A percentile compares a stretch with the other conserved stretches of the same genome.
These are phyloP conservation scores for Bimuria novae-zelandiae DNA, from an alignment of 2,329 filamentous ascomycete genomes.

Conservation along the genomic window DNA sequence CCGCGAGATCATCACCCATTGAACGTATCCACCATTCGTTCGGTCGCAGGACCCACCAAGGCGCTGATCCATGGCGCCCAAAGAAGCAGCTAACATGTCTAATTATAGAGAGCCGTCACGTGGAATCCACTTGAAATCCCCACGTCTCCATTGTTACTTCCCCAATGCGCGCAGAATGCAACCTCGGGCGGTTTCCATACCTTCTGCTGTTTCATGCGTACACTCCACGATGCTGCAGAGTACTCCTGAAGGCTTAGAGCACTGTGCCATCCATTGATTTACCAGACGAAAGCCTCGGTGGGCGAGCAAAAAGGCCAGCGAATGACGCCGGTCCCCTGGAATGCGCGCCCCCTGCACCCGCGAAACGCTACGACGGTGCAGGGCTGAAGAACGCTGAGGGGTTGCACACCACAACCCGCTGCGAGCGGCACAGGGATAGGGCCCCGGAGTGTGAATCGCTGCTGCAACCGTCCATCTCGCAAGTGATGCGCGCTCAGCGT, in stretches of 20 bases:
- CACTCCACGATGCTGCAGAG: background rate
- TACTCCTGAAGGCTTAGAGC: background rate
- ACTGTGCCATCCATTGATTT: background rate
- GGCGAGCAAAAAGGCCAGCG: slow-evolving; percentile 9
- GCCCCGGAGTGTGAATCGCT: background rate
- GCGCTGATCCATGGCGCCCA: slow-evolving; percentile 9
- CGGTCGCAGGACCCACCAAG: slow-evolving; percentile 1
- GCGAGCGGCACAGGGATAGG: background rate
- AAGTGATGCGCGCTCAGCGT: background rate
- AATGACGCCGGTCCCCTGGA: slow-evolving; percentile 16
- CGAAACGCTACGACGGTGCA: slow-evolving; percentile 14
- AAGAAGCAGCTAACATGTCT: slow-evolving; percentile 4
- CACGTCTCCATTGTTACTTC: background rate
- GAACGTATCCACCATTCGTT: background rate
- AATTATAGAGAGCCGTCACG: slow-evolving; percentile 2
- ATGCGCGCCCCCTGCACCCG: slow-evolving; percentile 13
- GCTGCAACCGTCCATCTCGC: background rate
- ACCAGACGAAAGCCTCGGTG: too few relatives aligned
- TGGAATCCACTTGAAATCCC: background rate
- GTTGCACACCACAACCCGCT: slow-evolving; percentile 2
- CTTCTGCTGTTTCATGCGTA: background rate
- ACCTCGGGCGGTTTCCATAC: background rate
- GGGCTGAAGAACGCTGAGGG: slow-evolving; percentile 4
- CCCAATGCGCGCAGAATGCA: background rate
- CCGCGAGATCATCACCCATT: background rate